These are phyloP conservation scores for Prunus mira DNA, from an alignment of 306 rosid species.

Conservation along the genomic window DNA sequence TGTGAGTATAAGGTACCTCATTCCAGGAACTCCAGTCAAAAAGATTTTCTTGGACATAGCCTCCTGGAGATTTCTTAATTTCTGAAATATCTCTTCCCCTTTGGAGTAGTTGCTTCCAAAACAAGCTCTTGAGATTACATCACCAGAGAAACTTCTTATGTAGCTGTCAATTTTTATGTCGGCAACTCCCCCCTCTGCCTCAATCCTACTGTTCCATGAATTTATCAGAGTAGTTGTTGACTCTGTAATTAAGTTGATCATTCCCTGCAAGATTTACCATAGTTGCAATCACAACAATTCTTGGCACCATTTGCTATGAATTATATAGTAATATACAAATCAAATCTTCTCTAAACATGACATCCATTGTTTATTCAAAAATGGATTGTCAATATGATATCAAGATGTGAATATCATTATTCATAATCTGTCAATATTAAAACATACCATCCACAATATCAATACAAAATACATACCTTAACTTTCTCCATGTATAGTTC, in stretches of 20 bases:
- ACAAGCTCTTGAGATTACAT: slow-evolving; percentile 27
- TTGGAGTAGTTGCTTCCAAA: slow-evolving; percentile 16
- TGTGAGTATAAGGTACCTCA: neutral
- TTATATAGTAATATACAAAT: neutral
- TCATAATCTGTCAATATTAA: too few species aligned
- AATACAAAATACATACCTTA: slow-evolving; percentile 26
- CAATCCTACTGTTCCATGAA: slow-evolving; percentile 3
- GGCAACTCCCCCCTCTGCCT: neutral
- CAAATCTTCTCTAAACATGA: too few species aligned
- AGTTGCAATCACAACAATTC: neutral
- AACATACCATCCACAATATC: too few species aligned
- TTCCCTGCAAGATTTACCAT: neutral
- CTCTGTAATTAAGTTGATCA: slow-evolving; percentile 10
- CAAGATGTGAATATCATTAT: too few species aligned
- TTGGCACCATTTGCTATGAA: neutral
- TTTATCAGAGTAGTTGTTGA: neutral
- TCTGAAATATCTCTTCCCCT: slow-evolving; percentile 20
- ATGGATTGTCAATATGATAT: too few species aligned
- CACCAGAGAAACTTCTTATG: slow-evolving; percentile 12
- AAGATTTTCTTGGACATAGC: slow-evolving; percentile 18
- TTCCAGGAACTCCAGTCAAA: neutral
- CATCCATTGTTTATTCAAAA: too few species aligned
- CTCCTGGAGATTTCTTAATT: slow-evolving; percentile 14
- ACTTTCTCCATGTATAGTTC: slow-evolving; percentile 48
- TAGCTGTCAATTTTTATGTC: slow-evolving; percentile 6